Evolutionary conservation across 1,284 basidiomycete species (phyloP), one percentile per base, ranked within the genome.

Genomic region (Microbotryomycetes sp.): DNA sequence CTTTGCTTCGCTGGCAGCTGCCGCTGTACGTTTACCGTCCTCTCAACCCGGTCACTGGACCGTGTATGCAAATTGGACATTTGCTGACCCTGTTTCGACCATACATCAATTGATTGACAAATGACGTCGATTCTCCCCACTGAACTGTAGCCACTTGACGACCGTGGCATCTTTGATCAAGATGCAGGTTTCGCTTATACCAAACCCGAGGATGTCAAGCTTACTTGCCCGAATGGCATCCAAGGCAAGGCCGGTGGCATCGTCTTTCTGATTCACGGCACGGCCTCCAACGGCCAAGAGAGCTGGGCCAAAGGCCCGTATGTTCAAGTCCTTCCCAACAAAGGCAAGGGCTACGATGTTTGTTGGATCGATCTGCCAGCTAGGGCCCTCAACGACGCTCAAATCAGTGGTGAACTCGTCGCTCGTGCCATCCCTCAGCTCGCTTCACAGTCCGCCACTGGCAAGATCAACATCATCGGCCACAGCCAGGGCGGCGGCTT

Each of bases 251-350:
- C 41, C 13, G 63, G 68, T 23, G 70, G 74, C 15, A 57, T 69
- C 28, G 73, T 75, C 5, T 65, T 74, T 29, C 65, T 75, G 6
- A 70, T 75, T 2, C 74, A 75, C 55, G 74, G 74, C 0, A 76
- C 75, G 0, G 73, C 47, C 48, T 66, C 41, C 53, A 72, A 62
- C 23, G 70, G 62, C 47, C 45, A 23, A 24, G 71, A 67, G 49
- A 70, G 57, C 49, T 75, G 65, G 62, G 54, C 29, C 46, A 62
- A 61, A 61, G 71, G 71, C 49, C 70, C 71, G 45, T 74, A 70
- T 64, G 52, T 59, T 16, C 28, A 62, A 28, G 26, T 63, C 9
- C 54, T 71, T 0, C 68, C 67, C 5, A 27, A 48, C 21, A 54
- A 48, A 30, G 71, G 71, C 21, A 57, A 61, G 2, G 73, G 71